A percentile compares a stretch with the other conserved stretches of the same genome.
Evolutionary conservation across 23 red algal genomes (phyloP).

Genomic region (Agarophyton chilense): DNA sequence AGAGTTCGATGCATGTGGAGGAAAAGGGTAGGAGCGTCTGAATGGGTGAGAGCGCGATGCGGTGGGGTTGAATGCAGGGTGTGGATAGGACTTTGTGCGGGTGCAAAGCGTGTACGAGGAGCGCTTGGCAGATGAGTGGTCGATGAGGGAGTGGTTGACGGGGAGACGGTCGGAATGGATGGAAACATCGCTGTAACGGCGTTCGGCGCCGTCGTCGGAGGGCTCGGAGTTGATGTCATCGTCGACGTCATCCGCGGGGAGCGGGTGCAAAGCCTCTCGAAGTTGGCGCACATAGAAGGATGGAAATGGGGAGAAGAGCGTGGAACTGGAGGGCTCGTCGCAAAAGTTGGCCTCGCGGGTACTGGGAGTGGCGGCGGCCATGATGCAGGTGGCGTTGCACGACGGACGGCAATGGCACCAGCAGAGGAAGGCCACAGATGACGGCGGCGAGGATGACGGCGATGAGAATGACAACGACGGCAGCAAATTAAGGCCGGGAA

Average conservation of each 20-base stretch:
- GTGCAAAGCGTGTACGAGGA: constrained; percentile 2
- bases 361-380: background rate
- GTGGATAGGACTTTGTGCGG: constrained; percentile 11
- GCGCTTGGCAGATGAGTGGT: background rate
- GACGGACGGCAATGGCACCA: no score
- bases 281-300: constrained; percentile 29
- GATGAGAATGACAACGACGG: no score
- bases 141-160: background rate
- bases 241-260: background rate
- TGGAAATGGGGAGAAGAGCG: constrained; percentile 33
- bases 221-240: constrained; percentile 31
- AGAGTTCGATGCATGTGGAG: background rate
- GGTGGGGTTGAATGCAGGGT: background rate
- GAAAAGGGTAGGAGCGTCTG: background rate
- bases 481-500: background rate
- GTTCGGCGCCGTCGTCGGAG: constrained; percentile 31
- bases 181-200: constrained; percentile 49
- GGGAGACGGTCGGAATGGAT: constrained; percentile 10
- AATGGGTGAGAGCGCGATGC: background rate
- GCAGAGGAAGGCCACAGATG: no score
- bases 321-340: constrained; percentile 32
- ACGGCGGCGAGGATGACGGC: background rate
- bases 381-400: no score
- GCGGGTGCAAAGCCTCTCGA: background rate
- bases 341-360: background rate